Evolutionary conservation across 768 basidiomycete genomes (phyloP).

Genomic region (Hydnum rufescens): DNA sequence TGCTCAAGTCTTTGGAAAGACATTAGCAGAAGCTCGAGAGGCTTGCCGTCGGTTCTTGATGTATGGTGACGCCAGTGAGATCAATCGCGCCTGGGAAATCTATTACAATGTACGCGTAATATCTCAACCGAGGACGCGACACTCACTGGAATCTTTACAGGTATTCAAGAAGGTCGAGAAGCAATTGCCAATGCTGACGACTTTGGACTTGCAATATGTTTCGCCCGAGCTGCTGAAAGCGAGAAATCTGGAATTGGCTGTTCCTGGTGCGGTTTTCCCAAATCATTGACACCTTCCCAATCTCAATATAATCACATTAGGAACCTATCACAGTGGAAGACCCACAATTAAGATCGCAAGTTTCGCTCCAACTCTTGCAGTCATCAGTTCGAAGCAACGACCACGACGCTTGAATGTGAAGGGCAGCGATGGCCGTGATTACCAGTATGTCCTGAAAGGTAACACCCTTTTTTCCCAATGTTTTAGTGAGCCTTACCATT

Average conservation of each 20-base stretch:
- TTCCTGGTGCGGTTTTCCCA: conserved; percentile 47
- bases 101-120: conserved; percentile 64
- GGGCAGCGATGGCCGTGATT: conserved; percentile 84
- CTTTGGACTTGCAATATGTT: conserved; percentile 90
- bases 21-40: conserved; percentile 80
- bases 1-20: conserved; percentile 79
- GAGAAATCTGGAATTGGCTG: conserved; percentile 80
- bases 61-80: conserved; percentile 69
- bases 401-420: conserved; percentile 73
- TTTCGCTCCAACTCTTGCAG: conserved; percentile 76
- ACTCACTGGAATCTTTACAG: conserved; percentile 20
- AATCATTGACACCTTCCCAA: not conserved
- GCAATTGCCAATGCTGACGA: conserved; percentile 70
- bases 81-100: conserved; percentile 98
- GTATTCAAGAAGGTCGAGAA: conserved; percentile 95
- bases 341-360: conserved; percentile 61
- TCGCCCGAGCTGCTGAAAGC: conserved; percentile 82
- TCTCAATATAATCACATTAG: conserved; percentile 25
- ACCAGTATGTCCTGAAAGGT: conserved; percentile 87
- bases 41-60: conserved; percentile 71
- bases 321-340: conserved; percentile 82
- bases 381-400: conserved; percentile 92
- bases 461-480: not conserved
- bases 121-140: not conserved
- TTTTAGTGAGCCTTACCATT: not conserved